These are phyloP conservation scores for Pyrenophora seminiperda DNA, from an alignment of 2,329 filamentous ascomycete genomes.

Conservation along the genomic window DNA sequence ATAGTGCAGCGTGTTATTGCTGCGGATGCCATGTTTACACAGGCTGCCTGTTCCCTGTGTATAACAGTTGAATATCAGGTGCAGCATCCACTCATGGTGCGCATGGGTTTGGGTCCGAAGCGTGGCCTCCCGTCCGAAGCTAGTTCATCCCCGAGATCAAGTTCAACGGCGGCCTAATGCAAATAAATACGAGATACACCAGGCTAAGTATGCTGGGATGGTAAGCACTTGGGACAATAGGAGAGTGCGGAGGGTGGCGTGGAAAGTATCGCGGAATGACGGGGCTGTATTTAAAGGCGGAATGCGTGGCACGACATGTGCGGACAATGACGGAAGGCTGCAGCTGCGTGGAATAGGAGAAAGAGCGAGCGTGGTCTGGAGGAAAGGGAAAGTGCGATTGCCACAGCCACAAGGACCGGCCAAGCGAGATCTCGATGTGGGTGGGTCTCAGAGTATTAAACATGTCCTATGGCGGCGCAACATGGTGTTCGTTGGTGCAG, in stretches of 20 bases:
- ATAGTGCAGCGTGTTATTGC: slow-evolving; percentile 5
- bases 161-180: slow-evolving; percentile 1
- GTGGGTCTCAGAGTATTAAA: slow-evolving; percentile 4
- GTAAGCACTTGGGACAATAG: background rate
- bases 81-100: slow-evolving; percentile 3
- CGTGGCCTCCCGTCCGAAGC: background rate
- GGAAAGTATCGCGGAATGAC: background rate
- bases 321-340: background rate
- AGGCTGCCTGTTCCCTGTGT: slow-evolving; percentile 1
- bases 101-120: background rate
- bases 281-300: no score
- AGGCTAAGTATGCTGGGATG: background rate
- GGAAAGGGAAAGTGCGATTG: slow-evolving; percentile 1
- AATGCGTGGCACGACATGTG: background rate
- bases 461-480: slow-evolving; percentile 19
- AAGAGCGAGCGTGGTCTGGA: background rate
- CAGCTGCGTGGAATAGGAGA: background rate
- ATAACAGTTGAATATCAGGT: background rate
- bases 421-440: slow-evolving; percentile 9
- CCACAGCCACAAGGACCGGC: background rate
- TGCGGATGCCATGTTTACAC: slow-evolving; percentile 2
- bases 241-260: background rate
- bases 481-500: slow-evolving; percentile 2
- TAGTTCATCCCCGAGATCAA: background rate
- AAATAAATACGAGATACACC: slow-evolving; percentile 11